Conservation (phyloP, 2,329 filamentous ascomycete genomes). For the Arthrobotrys megalospora region DNA sequence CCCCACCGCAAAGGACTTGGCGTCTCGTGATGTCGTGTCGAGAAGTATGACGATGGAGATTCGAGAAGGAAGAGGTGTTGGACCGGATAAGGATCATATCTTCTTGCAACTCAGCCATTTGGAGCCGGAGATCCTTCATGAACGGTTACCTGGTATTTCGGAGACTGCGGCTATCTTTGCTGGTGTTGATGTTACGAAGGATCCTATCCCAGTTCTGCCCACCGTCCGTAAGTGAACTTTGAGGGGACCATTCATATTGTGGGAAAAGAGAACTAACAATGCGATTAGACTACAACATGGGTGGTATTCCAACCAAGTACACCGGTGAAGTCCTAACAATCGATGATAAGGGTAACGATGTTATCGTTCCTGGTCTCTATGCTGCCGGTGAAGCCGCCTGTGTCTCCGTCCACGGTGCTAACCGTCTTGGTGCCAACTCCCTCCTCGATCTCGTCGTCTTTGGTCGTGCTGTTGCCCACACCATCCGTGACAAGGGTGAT, state of each 20-base stretch:
- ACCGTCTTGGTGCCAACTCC: slow-evolving; percentile 97
- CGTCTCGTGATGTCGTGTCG: slow-evolving; percentile 94
- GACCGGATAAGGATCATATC: slow-evolving; percentile 97
- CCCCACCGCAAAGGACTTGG: slow-evolving; percentile 97
- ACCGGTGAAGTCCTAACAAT: slow-evolving; percentile 95
- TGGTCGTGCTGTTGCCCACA: slow-evolving; percentile 96
- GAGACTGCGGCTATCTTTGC: slow-evolving; percentile 98
- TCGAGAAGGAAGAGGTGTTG: slow-evolving; percentile 95
- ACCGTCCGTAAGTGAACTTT: slow-evolving; percentile 67
- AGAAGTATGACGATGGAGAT: slow-evolving; percentile 99
- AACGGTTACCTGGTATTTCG: slow-evolving; percentile 97
- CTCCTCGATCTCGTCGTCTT: slow-evolving; percentile 98
- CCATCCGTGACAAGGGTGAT: slow-evolving; percentile 92
- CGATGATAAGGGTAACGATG: slow-evolving; percentile 85
- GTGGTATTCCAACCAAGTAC: slow-evolving; percentile 97
- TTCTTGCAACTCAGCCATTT: slow-evolving; percentile 98
- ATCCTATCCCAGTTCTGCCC: slow-evolving; percentile 71
- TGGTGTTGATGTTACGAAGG: slow-evolving; percentile 94
- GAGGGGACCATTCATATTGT: background rate
- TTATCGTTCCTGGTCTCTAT: slow-evolving; percentile 94
- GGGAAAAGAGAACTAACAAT: slow-evolving; percentile 12
- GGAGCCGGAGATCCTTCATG: slow-evolving; percentile 89
- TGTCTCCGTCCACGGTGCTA: slow-evolving; percentile 97
- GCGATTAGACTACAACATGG: slow-evolving; percentile 93
- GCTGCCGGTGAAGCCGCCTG: slow-evolving; percentile 97